Conservation (phyloP, 192 early-diverging fungal species). For the Pecoramyces ruminantium region DNA sequence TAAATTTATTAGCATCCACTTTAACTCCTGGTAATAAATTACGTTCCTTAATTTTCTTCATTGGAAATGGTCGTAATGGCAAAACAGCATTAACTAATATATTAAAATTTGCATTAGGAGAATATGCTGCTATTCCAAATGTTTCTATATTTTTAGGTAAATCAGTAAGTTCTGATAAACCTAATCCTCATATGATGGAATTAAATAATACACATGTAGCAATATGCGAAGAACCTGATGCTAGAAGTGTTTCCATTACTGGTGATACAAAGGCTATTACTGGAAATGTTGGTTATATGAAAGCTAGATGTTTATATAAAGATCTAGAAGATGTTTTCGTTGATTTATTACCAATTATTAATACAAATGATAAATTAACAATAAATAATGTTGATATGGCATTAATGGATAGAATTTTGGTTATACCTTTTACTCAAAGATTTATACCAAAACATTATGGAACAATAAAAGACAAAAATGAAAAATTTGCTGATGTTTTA, state of each 20-base stretch:
- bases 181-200: neutral
- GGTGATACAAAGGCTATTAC: neutral
- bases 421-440: neutral
- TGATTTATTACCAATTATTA: neutral
- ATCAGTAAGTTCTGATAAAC: neutral
- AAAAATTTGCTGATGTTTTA: neutral
- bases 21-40: neutral
- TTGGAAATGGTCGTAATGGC: neutral
- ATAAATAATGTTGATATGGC: neutral
- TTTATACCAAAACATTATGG: neutral
- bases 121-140: neutral
- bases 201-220: neutral
- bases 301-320: neutral
- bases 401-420: neutral
- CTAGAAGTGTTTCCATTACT: neutral
- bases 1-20: neutral
- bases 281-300: neutral
- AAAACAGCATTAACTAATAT: neutral
- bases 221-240: neutral
- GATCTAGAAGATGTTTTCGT: neutral
- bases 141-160: neutral
- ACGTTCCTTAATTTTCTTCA: neutral
- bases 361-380: neutral
- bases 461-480: neutral
- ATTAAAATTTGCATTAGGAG: neutral